Evolutionary conservation across 1,284 basidiomycete genomes (phyloP), one percentile per base, ranked within the genome.

Genomic region (Sutorius eximius): DNA sequence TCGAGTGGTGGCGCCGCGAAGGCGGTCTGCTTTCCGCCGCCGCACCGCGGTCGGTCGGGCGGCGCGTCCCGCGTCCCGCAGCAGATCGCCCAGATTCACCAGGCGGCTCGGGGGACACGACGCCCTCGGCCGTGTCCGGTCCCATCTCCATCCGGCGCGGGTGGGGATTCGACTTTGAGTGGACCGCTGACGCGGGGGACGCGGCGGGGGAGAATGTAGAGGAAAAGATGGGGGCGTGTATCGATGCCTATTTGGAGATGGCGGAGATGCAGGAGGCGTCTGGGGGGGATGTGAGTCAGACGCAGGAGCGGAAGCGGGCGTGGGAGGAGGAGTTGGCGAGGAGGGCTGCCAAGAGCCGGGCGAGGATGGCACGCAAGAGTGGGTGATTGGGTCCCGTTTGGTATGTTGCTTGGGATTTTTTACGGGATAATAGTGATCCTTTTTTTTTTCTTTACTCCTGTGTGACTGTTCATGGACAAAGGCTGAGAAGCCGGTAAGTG

Each of bases 81-180:
- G 45, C 33, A 16, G 37, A 24, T 22, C 45, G 16, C 40, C 16
- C 24, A 27, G 24, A 27, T 27, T 27, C 22, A 20, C 12, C 1
- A 9, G 43, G 10, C 3, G 13, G 46, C 27, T 52, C 16, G 5
- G 52, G 10, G 18, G 42, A 51, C 1, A 24, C 5, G 24, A 16
- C 16, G 3, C 27, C 16, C 11, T 18, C 20, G 24, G 24, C 24
- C 24, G 24, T 27, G 24, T 27, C 24, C 24, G 5, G 24, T 5
- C 50, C 52, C 15, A 36, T 27, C 12, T 55, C 60, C 42, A 61
- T 66, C 38, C 72, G 72, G 16, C 74, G 72, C 13, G 87, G 87
- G 3, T 92, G 89, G 89, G 89, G 89, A 45, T 90, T 92, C 63
- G 89, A 92, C 71, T 82, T 92, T 55, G 83, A 91, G 68, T 91